A percentile compares a stretch with the other conserved stretches of the same genome.
Evolutionary conservation across 768 basidiomycete genomes (phyloP).

Genomic region (Lactifluus echinatus): DNA sequence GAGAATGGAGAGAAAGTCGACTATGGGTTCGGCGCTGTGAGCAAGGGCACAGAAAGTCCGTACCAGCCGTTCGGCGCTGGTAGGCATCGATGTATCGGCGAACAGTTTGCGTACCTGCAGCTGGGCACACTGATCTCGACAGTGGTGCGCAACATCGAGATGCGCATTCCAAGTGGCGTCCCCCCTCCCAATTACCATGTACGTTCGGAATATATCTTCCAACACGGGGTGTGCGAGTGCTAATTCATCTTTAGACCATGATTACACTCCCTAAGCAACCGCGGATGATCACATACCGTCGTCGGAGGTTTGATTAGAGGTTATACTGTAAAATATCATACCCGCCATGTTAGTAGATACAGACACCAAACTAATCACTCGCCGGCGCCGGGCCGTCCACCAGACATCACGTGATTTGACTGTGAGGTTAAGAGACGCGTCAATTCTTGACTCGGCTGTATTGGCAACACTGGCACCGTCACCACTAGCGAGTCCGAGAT

Average conservation of each 20-base stretch:
- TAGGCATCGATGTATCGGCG: constrained; percentile 89
- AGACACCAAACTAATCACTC: no score
- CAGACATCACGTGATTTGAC: neutral
- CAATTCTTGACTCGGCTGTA: no score
- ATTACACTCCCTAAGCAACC: constrained; percentile 81
- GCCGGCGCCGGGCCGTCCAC: no score
- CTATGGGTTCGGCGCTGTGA: constrained; percentile 91
- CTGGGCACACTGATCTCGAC: constrained; percentile 76
- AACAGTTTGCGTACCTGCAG: constrained; percentile 96
- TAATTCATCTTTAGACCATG: constrained; percentile 59
- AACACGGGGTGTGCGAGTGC: neutral
- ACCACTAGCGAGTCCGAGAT: constrained; percentile 30
- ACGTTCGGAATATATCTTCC: constrained; percentile 27
- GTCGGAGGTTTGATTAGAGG: constrained; percentile 46
- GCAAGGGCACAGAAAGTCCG: constrained; percentile 92
- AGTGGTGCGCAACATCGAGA: constrained; percentile 65
- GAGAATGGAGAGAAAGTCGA: constrained; percentile 85
- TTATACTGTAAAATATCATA: neutral
- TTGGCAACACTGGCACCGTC: no score
- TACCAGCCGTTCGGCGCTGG: constrained; percentile 99
- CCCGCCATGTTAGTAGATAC: neutral
- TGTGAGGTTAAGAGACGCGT: no score
- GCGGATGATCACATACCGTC: constrained; percentile 54
- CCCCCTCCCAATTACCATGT: constrained; percentile 90
- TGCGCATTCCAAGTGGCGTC: constrained; percentile 58